phyloP scores from a whole-genome alignment of 2,329 filamentous ascomycete genomes.

The Colletotrichum agaves region DNA sequence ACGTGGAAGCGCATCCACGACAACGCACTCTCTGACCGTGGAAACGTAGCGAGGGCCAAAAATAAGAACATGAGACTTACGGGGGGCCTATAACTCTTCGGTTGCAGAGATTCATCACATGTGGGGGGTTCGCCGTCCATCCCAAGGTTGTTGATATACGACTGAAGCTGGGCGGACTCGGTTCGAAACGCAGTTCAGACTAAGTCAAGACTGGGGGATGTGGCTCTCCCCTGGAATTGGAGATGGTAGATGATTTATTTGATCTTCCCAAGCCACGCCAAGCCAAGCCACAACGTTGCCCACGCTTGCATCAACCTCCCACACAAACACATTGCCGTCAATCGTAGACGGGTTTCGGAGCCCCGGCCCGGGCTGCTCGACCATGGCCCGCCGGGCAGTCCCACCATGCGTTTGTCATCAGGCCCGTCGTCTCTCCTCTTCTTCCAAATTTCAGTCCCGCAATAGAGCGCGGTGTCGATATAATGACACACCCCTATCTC shows the following conservation, averaged over 20 bases:
- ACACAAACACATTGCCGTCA: too few relatives aligned
- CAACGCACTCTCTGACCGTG: background rate
- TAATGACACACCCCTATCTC: background rate
- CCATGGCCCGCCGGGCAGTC: background rate
- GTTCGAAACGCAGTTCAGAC: constrained; percentile 22
- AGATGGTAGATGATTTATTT: background rate
- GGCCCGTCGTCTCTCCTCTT: background rate
- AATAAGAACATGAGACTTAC: background rate
- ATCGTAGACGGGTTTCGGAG: background rate
- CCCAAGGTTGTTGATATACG: too few relatives aligned
- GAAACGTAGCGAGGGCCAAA: too few relatives aligned
- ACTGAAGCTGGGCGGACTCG: background rate
- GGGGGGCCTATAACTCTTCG: too few relatives aligned
- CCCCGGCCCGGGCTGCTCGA: background rate
- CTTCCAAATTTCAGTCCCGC: background rate
- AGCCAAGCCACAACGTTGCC: background rate
- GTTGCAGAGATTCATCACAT: background rate
- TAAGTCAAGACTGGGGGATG: constrained; percentile 1
- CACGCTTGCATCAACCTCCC: background rate
- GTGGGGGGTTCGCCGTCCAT: background rate
- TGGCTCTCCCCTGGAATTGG: background rate
- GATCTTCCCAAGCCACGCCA: background rate
- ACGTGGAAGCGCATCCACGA: background rate
- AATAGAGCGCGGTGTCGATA: background rate
- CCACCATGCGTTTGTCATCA: constrained; percentile 8